Base-by-base conservation (phyloP, 2,329 filamentous ascomycete species). In the Plectosphaerella cucumerina region DNA sequence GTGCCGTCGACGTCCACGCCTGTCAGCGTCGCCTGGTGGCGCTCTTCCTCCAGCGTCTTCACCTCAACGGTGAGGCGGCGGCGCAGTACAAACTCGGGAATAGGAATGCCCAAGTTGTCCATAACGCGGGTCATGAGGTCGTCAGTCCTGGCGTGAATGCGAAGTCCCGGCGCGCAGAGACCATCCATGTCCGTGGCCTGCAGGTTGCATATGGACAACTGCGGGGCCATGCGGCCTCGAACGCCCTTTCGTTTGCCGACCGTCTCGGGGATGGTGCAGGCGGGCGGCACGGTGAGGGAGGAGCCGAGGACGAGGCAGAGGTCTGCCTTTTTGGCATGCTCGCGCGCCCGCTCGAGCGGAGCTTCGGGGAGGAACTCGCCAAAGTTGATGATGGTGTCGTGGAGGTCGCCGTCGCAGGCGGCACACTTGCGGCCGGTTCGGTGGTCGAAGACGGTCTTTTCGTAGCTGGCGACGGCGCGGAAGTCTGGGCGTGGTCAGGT, bases 301-400 rank as follows among this genome's bases (percentile, higher is more conserved):
- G 72, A 76, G 0, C 75, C 73, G 0, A 78, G 64, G 0, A 72
- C 72, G 15, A 77, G 66, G 45, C 73, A 77, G 0, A 77, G 55
- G 50, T 77, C 73, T 2, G 74, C 67, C 39, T 68, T 66, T 15
- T 62, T 55, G 2, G 71, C 71, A 50, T 76, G 62, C 1, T 64
- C 55, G 4, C 54, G 54, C 1, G 72, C 73, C 1, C 58, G 60
- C 8, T 62, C 49, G 0, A 76, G 55, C 0, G 64, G 53, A 1
- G 65, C 54, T 1, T 56, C 61, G 0, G 62, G 64, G 1, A 76
- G 58, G 1, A 41, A 41, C 48, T 75, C 74, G 44, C 66, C 69
- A 50, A 76, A 76, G 50, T 75, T 74, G 58, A 76, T 65, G 59
- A 75, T 75, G 22, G 58, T 76, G 50, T 76, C 73, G 8, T 67